These are phyloP conservation scores for Acacia concinna DNA, from an alignment of 331 rosid species.

Conservation along the genomic window DNA sequence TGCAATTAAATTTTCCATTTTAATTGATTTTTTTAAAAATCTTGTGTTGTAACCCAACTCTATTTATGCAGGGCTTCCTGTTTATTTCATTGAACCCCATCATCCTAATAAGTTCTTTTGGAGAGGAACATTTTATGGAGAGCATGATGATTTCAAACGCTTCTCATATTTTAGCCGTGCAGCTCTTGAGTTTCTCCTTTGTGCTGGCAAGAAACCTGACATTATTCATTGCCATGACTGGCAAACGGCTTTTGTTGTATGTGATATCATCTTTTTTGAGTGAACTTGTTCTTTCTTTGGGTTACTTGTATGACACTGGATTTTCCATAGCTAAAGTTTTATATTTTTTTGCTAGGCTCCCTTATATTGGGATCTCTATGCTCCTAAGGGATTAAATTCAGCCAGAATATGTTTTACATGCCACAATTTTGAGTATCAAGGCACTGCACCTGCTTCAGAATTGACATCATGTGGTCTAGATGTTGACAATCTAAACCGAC, in stretches of 20 bases:
- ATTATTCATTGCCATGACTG: slow-evolving; percentile 99
- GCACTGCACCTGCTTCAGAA: slow-evolving; percentile 78
- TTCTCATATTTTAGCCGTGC: slow-evolving; percentile 94
- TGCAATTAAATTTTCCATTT: slow-evolving; percentile 27
- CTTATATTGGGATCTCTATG: slow-evolving; percentile 85
- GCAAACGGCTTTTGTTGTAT: slow-evolving; percentile 98
- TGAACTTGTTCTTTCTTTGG: slow-evolving; percentile 32
- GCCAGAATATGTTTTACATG: slow-evolving; percentile 97
- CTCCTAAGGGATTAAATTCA: slow-evolving; percentile 77
- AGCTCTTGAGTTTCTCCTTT: slow-evolving; percentile 91
- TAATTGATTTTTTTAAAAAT: neutral
- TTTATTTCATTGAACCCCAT: slow-evolving; percentile 93
- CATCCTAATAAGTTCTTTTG: slow-evolving; percentile 88
- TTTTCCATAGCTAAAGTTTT: neutral
- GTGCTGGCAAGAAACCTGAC: slow-evolving; percentile 94
- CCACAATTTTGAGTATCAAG: slow-evolving; percentile 99
- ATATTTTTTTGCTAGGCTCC: slow-evolving; percentile 69
- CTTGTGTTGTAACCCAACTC: slow-evolving; percentile 31
- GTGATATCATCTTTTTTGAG: slow-evolving; percentile 33
- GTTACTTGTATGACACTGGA: slow-evolving; percentile 14
- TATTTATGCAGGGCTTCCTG: slow-evolving; percentile 81
- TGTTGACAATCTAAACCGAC: slow-evolving; percentile 57
- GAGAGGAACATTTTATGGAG: slow-evolving; percentile 85
- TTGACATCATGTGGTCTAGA: slow-evolving; percentile 87
- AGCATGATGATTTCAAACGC: slow-evolving; percentile 88